A percentile compares a stretch with the other conserved stretches of the same genome.
These are phyloP conservation scores for Cymbopogon flexuosus DNA, from an alignment of 202 grass and related monocot species.

Conservation along the genomic window DNA sequence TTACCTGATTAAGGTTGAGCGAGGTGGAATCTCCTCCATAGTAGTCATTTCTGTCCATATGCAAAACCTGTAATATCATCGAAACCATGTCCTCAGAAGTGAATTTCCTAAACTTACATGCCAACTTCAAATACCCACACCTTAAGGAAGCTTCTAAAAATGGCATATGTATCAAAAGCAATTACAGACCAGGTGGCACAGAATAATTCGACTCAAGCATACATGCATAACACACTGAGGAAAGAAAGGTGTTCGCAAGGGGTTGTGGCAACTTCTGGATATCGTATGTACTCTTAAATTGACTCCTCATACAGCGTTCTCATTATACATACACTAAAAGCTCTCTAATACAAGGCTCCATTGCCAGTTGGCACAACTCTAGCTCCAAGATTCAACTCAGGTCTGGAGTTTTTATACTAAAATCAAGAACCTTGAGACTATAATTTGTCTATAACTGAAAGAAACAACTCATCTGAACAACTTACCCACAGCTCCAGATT, in stretches of 20 bases:
- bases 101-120: not conserved
- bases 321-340: not conserved
- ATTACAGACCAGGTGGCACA: not conserved
- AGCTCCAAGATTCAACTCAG: not conserved
- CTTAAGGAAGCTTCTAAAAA: conserved; percentile 16
- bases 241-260: not conserved
- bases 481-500: not conserved
- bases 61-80: conserved; percentile 52
- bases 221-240: not conserved
- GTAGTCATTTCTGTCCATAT: conserved; percentile 82
- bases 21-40: conserved; percentile 76
- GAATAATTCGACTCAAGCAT: not conserved
- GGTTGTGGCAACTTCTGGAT: not conserved
- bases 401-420: not conserved
- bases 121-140: not conserved
- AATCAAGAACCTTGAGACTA: not conserved
- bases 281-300: not conserved
- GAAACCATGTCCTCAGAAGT: conserved; percentile 5
- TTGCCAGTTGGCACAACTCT: not conserved
- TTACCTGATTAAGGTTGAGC: conserved; percentile 74
- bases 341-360: not conserved
- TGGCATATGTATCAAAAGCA: not conserved
- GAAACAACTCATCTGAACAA: not conserved
- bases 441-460: not conserved
- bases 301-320: not conserved